A percentile compares a stretch with the other conserved stretches of the same genome.
These are phyloP conservation scores for Oryza coarctata DNA, from an alignment of 176 grass and related monocot species.

Conservation along the genomic window DNA sequence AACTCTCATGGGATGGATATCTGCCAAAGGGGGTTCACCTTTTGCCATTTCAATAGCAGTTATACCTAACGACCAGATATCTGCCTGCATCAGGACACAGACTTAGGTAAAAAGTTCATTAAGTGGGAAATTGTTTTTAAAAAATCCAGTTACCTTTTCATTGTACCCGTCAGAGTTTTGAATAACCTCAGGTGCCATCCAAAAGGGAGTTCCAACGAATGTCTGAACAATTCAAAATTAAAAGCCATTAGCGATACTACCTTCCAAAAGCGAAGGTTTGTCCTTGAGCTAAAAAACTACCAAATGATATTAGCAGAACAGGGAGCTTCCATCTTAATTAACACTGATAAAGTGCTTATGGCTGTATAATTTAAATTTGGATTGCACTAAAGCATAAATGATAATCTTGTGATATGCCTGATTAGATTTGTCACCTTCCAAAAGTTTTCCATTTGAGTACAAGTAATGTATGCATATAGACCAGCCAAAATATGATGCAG, in stretches of 20 bases:
- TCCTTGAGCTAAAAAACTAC: constrained; percentile 19
- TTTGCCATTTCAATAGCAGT: constrained; percentile 99
- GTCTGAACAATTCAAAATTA: constrained; percentile 63
- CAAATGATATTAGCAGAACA: constrained; percentile 12
- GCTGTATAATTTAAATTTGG: constrained; percentile 8
- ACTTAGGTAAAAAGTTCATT: constrained; percentile 30
- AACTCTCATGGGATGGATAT: constrained; percentile 99
- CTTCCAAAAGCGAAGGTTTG: neutral
- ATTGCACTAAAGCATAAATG: neutral
- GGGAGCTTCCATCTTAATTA: neutral
- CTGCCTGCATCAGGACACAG: constrained; percentile 71
- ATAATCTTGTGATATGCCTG: neutral
- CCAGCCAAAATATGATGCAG: neutral
- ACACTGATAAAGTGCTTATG: neutral
- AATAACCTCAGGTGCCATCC: constrained; percentile 99
- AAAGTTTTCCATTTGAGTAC: constrained; percentile 24
- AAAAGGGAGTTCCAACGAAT: constrained; percentile 99
- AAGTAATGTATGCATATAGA: constrained; percentile 9
- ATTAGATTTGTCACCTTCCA: neutral
- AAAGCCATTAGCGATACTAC: constrained; percentile 25
- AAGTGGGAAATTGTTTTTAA: constrained; percentile 24
- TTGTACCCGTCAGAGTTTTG: constrained; percentile 99
- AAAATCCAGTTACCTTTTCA: constrained; percentile 75
- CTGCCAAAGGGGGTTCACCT: constrained; percentile 98
- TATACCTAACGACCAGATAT: constrained; percentile 99